Percentiles rank a stretch among this genome's conserved stretches.
These are phyloP conservation scores for Emericellopsis terricola DNA, from an alignment of 495 filamentous ascomycete genomes.

Conservation along the genomic window DNA sequence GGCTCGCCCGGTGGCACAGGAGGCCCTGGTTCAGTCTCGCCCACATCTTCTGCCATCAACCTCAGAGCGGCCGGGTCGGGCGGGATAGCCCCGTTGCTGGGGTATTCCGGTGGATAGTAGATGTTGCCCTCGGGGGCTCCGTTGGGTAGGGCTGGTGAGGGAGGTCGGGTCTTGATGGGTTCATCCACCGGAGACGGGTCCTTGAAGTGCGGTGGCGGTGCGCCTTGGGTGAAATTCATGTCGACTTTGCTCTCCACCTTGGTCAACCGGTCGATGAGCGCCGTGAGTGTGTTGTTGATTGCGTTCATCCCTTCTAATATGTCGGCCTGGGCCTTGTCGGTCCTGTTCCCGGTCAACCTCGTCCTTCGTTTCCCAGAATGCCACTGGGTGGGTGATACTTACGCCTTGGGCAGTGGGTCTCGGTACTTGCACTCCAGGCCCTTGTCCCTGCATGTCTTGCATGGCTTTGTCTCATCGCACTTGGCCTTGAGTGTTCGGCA, in stretches of 20 bases:
- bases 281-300: slow-evolving; percentile 5
- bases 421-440: slow-evolving; percentile 43
- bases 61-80: slow-evolving; percentile 6
- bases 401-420: slow-evolving; percentile 51
- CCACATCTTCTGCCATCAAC: slow-evolving; percentile 21
- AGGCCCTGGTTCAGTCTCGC: slow-evolving; percentile 25
- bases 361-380: neutral
- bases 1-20: slow-evolving; percentile 31
- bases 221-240: too few species aligned
- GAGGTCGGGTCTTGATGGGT: neutral
- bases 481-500: slow-evolving; percentile 54
- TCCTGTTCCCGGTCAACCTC: neutral
- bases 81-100: slow-evolving; percentile 5
- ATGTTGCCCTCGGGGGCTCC: neutral
- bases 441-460: slow-evolving; percentile 37
- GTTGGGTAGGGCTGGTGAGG: too few species aligned
- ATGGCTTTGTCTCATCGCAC: slow-evolving; percentile 48
- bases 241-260: slow-evolving; percentile 7
- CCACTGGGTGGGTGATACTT: slow-evolving; percentile 8
- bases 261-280: slow-evolving; percentile 1
- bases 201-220: too few species aligned
- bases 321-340: slow-evolving; percentile 32
- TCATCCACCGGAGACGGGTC: neutral
- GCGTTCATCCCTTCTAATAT: slow-evolving; percentile 18
- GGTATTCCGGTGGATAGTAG: slow-evolving; percentile 9